Percentiles rank a stretch among this genome's conserved stretches.
phyloP scores from a whole-genome alignment of 768 basidiomycete genomes.

The Tulasnella sp. region DNA sequence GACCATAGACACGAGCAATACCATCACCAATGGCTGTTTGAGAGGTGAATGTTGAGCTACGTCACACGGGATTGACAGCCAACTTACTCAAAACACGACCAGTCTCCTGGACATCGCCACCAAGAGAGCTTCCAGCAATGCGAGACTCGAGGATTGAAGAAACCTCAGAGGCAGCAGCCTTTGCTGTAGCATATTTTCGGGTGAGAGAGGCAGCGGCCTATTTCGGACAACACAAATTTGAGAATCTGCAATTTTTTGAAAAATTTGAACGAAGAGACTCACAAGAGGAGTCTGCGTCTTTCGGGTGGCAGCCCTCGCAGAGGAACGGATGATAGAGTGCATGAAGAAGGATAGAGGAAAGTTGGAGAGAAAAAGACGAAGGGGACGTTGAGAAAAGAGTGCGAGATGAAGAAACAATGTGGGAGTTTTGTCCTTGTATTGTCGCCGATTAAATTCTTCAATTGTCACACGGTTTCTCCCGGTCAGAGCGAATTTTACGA shows the following conservation, averaged over 20 bases:
- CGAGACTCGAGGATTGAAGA: conserved; percentile 98
- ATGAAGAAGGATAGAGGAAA: conserved; percentile 32
- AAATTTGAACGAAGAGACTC: not conserved
- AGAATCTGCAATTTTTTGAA: conserved; percentile 9
- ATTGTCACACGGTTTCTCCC: conserved; percentile 14
- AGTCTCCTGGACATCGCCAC: conserved; percentile 96
- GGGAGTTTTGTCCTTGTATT: conserved; percentile 18
- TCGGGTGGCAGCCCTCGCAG: conserved; percentile 60
- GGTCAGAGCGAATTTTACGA: too few relatives aligned
- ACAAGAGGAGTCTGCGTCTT: conserved; percentile 20
- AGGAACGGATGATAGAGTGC: conserved; percentile 79
- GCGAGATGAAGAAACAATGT: conserved; percentile 36
- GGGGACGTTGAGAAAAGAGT: conserved; percentile 30
- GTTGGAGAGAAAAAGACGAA: conserved; percentile 8
- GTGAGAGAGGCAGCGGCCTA: conserved; percentile 22
- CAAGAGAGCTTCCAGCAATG: conserved; percentile 82
- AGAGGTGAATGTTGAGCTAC: conserved; percentile 11
- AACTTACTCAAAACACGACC: conserved; percentile 92
- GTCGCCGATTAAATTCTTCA: conserved; percentile 10
- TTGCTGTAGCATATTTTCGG: conserved; percentile 94
- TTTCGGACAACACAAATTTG: conserved; percentile 5
- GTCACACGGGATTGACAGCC: conserved; percentile 14
- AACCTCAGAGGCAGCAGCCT: conserved; percentile 98
- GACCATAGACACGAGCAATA: conserved; percentile 98
- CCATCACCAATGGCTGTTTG: conserved; percentile 91